Evolutionary conservation across 179 eudicot species (phyloP).

Genomic region (Beta corolliflora): DNA sequence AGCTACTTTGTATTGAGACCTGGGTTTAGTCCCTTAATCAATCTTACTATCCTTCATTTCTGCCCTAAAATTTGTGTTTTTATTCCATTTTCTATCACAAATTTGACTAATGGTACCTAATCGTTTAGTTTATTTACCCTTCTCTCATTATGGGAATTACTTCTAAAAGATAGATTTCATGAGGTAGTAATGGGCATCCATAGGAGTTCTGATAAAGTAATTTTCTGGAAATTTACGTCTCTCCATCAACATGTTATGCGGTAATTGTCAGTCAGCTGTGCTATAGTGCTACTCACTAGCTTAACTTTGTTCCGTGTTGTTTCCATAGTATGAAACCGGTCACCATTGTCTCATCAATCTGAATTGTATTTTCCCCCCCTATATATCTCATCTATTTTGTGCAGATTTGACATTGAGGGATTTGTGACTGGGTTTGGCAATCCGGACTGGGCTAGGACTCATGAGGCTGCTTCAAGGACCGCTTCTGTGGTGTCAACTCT

Average conservation of each 20-base stretch:
- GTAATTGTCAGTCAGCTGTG: neutral
- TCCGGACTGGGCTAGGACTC: slow-evolving; percentile 89
- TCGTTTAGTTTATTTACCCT: neutral
- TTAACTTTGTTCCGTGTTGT: neutral
- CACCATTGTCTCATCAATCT: neutral
- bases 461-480: slow-evolving; percentile 77
- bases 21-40: no score
- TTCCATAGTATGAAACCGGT: neutral
- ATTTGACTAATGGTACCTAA: neutral
- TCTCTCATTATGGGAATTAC: neutral
- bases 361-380: neutral
- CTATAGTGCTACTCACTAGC: neutral
- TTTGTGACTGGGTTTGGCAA: slow-evolving; percentile 86
- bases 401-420: slow-evolving; percentile 85
- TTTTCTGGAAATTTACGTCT: neutral
- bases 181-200: neutral
- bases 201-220: neutral
- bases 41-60: no score
- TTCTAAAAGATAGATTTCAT: neutral
- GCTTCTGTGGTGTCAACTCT: slow-evolving; percentile 69
- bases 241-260: neutral
- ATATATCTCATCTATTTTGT: neutral
- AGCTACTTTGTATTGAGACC: no score
- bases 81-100: neutral
- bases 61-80: no score